These are phyloP conservation scores for Auricularia cornea DNA, from an alignment of 768 basidiomycete genomes.

Conservation along the genomic window DNA sequence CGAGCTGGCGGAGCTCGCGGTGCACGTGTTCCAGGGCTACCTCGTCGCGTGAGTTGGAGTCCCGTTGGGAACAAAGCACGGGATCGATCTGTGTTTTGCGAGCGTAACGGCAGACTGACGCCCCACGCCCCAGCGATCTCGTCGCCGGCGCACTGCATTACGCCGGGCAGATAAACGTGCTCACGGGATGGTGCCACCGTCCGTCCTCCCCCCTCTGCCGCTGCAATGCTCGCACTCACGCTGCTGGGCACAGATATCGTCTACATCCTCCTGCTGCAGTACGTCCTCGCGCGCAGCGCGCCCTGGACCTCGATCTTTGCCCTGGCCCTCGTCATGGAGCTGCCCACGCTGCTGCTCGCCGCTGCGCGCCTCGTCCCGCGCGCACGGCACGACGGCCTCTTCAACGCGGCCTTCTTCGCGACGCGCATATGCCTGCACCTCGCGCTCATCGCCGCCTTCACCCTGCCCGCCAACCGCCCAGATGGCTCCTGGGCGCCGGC, in stretches of 20 bases:
- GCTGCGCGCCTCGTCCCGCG: slow-evolving; percentile 35
- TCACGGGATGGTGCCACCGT: slow-evolving; percentile 52
- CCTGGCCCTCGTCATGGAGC: slow-evolving; percentile 19
- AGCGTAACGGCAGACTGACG: not conserved
- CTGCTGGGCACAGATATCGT: slow-evolving; percentile 37
- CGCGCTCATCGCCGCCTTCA: slow-evolving; percentile 25
- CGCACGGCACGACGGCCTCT: slow-evolving; percentile 40
- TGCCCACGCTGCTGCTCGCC: slow-evolving; percentile 48
- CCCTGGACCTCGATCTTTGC: not conserved
- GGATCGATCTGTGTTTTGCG: slow-evolving; percentile 7
- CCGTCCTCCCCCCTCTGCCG: slow-evolving; percentile 26
- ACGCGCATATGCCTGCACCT: slow-evolving; percentile 44
- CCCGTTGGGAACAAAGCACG: not conserved
- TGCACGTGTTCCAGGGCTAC: slow-evolving; percentile 36
- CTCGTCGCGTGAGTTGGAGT: slow-evolving; percentile 28
- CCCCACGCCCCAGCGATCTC: slow-evolving; percentile 30
- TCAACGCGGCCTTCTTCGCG: slow-evolving; percentile 42
- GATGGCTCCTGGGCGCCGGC: slow-evolving; percentile 33
- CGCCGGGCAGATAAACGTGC: slow-evolving; percentile 35
- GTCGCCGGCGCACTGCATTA: slow-evolving; percentile 39
- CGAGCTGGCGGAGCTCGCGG: not conserved
- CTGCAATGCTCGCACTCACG: slow-evolving; percentile 35
- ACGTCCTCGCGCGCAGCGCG: not conserved
- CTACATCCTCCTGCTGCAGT: slow-evolving; percentile 9
- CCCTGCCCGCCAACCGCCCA: slow-evolving; percentile 20